These are phyloP conservation scores for Baorangia bicolor DNA, from an alignment of 768 basidiomycete genomes.

Conservation along the genomic window DNA sequence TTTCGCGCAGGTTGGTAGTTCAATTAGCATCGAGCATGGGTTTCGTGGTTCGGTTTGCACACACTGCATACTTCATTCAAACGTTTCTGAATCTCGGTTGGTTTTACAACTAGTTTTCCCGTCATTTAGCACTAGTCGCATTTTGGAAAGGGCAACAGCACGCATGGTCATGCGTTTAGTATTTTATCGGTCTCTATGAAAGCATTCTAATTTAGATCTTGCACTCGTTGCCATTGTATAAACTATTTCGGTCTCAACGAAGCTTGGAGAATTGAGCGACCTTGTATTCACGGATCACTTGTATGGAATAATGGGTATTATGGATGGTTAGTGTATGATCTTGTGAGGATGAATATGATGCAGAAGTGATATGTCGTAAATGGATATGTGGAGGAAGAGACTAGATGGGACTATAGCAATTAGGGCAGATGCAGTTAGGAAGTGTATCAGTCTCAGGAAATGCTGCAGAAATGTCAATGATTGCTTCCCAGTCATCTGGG, in stretches of 20 bases:
- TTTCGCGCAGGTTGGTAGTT: background rate
- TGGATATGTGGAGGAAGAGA: background rate
- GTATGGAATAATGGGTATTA: background rate
- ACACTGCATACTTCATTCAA: slow-evolving; percentile 6
- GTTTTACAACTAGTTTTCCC: slow-evolving; percentile 18
- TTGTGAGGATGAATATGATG: background rate
- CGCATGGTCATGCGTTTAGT: slow-evolving; percentile 1
- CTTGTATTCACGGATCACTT: background rate
- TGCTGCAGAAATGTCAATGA: slow-evolving; percentile 23
- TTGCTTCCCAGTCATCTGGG: slow-evolving; percentile 43
- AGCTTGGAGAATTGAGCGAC: too few species aligned
- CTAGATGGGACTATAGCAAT: slow-evolving; percentile 45
- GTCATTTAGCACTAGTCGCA: slow-evolving; percentile 8
- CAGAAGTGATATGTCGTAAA: background rate
- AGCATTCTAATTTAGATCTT: slow-evolving; percentile 12
- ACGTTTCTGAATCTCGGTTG: slow-evolving; percentile 1
- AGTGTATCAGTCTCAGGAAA: slow-evolving; percentile 20
- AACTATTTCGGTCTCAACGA: background rate
- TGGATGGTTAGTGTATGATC: background rate
- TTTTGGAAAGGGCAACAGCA: slow-evolving; percentile 1
- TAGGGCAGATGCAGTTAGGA: slow-evolving; percentile 41
- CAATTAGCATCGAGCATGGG: background rate
- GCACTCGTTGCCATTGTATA: background rate
- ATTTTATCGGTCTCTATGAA: slow-evolving; percentile 1
- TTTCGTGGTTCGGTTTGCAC: slow-evolving; percentile 3